Evolutionary conservation across 73 alveolate species (phyloP).

Genomic region (Diophrys appendiculata): DNA sequence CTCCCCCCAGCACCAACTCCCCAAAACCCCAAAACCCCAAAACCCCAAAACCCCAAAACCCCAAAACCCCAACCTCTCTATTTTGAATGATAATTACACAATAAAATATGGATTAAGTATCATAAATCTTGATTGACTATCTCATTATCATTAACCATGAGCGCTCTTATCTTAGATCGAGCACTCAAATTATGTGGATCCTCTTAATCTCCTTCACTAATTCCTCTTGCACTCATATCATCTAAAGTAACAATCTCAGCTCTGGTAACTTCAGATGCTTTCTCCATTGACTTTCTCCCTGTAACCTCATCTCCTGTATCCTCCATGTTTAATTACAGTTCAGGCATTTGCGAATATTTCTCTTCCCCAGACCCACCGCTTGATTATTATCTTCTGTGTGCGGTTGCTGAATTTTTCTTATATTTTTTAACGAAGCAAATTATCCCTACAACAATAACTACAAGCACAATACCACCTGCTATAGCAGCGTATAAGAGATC

Average conservation of each 20-base stretch:
- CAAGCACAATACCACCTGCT: too few relatives aligned
- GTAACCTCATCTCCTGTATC: neutral
- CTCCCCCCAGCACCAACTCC: too few relatives aligned
- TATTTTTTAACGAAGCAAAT: too few relatives aligned
- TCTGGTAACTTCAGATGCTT: neutral
- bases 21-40: too few relatives aligned
- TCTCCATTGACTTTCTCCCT: neutral
- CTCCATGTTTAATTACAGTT: neutral
- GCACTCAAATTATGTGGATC: neutral
- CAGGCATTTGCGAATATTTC: neutral
- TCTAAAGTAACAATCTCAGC: neutral
- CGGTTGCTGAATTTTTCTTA: too few relatives aligned
- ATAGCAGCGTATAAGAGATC: too few relatives aligned
- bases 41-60: too few relatives aligned
- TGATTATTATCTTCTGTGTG: neutral
- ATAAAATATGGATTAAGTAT: too few relatives aligned
- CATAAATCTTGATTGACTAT: too few relatives aligned
- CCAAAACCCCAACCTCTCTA: too few relatives aligned
- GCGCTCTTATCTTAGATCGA: neutral
- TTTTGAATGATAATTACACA: too few relatives aligned
- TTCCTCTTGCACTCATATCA: conserved; percentile 1
- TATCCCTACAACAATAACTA: too few relatives aligned
- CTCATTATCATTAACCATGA: neutral
- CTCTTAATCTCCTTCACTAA: neutral
- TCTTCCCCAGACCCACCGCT: neutral